Percentiles rank a stretch among this genome's conserved stretches.
Conservation (phyloP, 1,139 yeast genomes). For the Debaryomyces coudertii region DNA sequence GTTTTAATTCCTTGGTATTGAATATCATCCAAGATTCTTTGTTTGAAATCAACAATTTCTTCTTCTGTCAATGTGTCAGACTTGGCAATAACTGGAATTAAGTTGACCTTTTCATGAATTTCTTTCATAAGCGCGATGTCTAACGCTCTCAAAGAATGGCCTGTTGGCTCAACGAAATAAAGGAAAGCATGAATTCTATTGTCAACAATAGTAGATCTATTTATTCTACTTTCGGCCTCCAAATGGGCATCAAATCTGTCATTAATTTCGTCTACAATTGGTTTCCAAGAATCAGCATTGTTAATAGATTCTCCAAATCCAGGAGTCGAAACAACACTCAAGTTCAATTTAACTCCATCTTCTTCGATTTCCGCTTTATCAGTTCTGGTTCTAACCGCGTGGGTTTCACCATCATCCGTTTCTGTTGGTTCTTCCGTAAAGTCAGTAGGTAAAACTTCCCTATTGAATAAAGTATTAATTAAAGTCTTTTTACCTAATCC, state of each 20-base stretch:
- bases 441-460: slow-evolving; percentile 53
- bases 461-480: slow-evolving; percentile 87
- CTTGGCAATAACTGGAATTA: slow-evolving; percentile 94
- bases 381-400: slow-evolving; percentile 62
- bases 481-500: slow-evolving; percentile 95
- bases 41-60: slow-evolving; percentile 77
- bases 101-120: slow-evolving; percentile 87
- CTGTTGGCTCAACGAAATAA: slow-evolving; percentile 95
- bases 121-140: slow-evolving; percentile 89
- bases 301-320: slow-evolving; percentile 94
- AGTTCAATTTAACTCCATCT: slow-evolving; percentile 84
- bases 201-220: slow-evolving; percentile 73
- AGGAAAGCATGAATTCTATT: slow-evolving; percentile 85
- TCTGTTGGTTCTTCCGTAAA: slow-evolving; percentile 19
- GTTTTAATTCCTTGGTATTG: slow-evolving; percentile 73
- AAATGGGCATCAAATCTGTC: slow-evolving; percentile 82
- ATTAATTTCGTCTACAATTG: slow-evolving; percentile 89
- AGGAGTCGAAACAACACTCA: slow-evolving; percentile 87
- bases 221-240: slow-evolving; percentile 87
- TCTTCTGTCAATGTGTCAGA: slow-evolving; percentile 91
- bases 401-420: slow-evolving; percentile 21
- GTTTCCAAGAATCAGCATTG: slow-evolving; percentile 89
- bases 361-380: slow-evolving; percentile 81
- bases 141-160: slow-evolving; percentile 86
- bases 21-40: slow-evolving; percentile 75